Base-by-base conservation (phyloP, 805 yeast species). In the Yarrowia porcina region DNA sequence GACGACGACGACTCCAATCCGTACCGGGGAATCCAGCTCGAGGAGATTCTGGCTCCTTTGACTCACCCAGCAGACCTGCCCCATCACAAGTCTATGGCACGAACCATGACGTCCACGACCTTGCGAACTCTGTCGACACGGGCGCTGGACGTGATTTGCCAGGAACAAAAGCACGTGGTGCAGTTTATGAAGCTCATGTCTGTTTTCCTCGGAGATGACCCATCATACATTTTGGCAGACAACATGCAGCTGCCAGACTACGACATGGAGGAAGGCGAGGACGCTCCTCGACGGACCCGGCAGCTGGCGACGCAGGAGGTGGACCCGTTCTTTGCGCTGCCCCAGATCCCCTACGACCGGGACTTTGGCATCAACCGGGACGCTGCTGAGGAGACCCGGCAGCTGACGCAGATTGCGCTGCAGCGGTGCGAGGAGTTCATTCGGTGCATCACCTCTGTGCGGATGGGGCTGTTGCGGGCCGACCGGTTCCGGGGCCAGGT, bases 351-450 rank as follows among this genome's bases (percentile, higher is more conserved):
- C 10, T 63, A 70, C 21, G 83, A 84, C 69, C 78, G 80, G 27
- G 76, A 83, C 66, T 80, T 77, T 63, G 87, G 86, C 0, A 71
- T 81, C n/a, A 71, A 76, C 3, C 75, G 78, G 0, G 87, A 82
- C 39, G 81, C 80, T 33, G 88, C 90, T 4, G 89, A 86, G 67
- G 88, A 85, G 54, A 79, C 89, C 0, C 77, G 93, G 66, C 92
- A 88, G 69, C 79, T 85, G 72, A 85, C 83, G 60, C 97, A 82
- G 77, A 90, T 87, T 47, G 87, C 88, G 0, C 77, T 90, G 47
- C 96, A 92, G 73, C 84, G 93, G 65, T 83, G 86, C 64, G 91
- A 90, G 70, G 98, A 94, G 73, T 93, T 87, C 71, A 86, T 91
- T 59, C 81, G 93, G 69, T 88, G 91, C 65, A 76, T 94, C 69